phyloP scores from a whole-genome alignment of 164 flowering plant genomes.

The Chimonanthus salicifolius region DNA sequence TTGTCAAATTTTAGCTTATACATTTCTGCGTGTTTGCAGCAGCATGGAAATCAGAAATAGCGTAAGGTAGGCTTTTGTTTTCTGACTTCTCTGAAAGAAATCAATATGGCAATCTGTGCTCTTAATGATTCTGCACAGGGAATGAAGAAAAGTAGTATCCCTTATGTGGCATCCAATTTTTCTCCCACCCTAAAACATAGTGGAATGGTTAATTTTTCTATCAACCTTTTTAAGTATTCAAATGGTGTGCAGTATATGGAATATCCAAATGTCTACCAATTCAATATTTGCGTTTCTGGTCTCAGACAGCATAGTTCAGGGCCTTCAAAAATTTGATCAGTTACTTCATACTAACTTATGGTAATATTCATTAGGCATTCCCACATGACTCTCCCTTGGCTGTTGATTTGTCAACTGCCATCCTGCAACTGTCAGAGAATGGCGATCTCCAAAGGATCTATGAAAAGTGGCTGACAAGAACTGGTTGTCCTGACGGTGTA shows the following conservation, averaged over 20 bases:
- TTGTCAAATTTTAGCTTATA: not conserved
- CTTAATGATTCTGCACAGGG: not conserved
- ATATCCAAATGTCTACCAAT: not conserved
- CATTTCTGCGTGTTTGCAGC: not conserved
- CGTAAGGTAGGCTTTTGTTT: not conserved
- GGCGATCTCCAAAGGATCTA: slow-evolving; percentile 79
- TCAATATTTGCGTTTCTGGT: not conserved
- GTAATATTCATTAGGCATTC: slow-evolving; percentile 50
- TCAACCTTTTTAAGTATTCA: too few species aligned
- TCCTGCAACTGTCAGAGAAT: slow-evolving; percentile 64
- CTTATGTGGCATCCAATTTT: not conserved
- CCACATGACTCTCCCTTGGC: slow-evolving; percentile 82
- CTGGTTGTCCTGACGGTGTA: slow-evolving; percentile 29
- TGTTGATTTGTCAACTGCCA: slow-evolving; percentile 85
- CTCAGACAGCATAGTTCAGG: not conserved
- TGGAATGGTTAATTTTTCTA: not conserved
- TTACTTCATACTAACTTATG: not conserved
- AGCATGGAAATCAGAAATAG: not conserved
- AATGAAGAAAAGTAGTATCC: not conserved
- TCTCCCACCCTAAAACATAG: not conserved
- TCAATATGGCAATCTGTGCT: not conserved
- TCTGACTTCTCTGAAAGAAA: not conserved
- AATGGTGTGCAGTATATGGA: too few species aligned
- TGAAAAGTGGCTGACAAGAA: slow-evolving; percentile 58
- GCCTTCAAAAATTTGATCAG: not conserved